Conservation (phyloP, 768 basidiomycete species). For the Neoboletus subvelutipes region DNA sequence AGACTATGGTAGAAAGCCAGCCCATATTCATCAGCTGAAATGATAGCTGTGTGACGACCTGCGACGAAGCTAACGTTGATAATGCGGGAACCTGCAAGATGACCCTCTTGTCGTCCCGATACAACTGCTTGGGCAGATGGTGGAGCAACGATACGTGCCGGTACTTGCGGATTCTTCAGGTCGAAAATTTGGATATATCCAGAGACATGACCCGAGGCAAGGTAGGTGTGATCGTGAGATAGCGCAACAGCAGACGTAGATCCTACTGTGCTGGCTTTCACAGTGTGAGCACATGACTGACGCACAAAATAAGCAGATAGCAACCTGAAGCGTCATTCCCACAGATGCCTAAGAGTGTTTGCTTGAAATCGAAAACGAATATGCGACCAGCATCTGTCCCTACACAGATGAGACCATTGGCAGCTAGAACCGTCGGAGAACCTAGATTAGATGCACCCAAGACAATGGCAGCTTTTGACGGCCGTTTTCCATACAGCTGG, state of each 20-base stretch:
- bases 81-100: slow-evolving; percentile 77
- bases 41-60: slow-evolving; percentile 87
- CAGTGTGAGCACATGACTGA: slow-evolving; percentile 20
- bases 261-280: slow-evolving; percentile 59
- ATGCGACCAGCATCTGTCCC: slow-evolving; percentile 81
- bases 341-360: slow-evolving; percentile 77
- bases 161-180: slow-evolving; percentile 62
- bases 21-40: slow-evolving; percentile 87
- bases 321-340: slow-evolving; percentile 68
- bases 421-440: slow-evolving; percentile 75
- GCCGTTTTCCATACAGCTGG: slow-evolving; percentile 50
- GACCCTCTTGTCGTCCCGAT: slow-evolving; percentile 83
- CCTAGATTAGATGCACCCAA: slow-evolving; percentile 60
- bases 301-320: slow-evolving; percentile 10
- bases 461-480: slow-evolving; percentile 60
- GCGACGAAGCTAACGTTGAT: slow-evolving; percentile 84
- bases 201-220: slow-evolving; percentile 82
- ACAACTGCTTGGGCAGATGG: slow-evolving; percentile 64
- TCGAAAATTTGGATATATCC: slow-evolving; percentile 89
- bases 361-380: slow-evolving; percentile 88
- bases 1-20: slow-evolving; percentile 94
- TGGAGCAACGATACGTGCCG: slow-evolving; percentile 70
- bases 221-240: slow-evolving; percentile 90
- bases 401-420: slow-evolving; percentile 85
- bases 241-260: slow-evolving; percentile 87